phyloP scores from a whole-genome alignment of 2,329 filamentous ascomycete genomes.

The Colletotrichum chrysophilum region DNA sequence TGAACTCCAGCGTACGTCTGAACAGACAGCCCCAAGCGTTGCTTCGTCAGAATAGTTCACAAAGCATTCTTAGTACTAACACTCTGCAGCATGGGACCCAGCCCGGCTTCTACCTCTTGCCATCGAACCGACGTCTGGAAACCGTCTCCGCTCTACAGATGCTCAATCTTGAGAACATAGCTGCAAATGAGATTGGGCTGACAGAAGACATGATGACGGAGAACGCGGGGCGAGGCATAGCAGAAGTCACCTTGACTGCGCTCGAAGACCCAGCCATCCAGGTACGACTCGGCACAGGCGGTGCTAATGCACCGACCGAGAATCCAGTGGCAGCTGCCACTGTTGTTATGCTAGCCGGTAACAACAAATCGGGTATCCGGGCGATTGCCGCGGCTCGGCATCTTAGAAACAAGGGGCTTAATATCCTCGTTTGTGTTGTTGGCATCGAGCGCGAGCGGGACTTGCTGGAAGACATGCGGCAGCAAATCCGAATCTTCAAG shows the following conservation, averaged over 20 bases:
- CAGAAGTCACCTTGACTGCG: slow-evolving; percentile 78
- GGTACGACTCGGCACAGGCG: slow-evolving; percentile 52
- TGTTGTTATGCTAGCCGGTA: slow-evolving; percentile 87
- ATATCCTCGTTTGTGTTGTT: slow-evolving; percentile 83
- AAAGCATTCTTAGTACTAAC: slow-evolving; percentile 30
- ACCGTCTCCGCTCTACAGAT: slow-evolving; percentile 80
- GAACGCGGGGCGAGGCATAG: slow-evolving; percentile 87
- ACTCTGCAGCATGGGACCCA: slow-evolving; percentile 29
- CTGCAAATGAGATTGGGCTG: slow-evolving; percentile 84
- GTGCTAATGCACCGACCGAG: slow-evolving; percentile 30
- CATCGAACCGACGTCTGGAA: slow-evolving; percentile 63
- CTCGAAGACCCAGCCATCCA: slow-evolving; percentile 67
- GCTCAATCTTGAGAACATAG: slow-evolving; percentile 90
- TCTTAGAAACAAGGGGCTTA: slow-evolving; percentile 80
- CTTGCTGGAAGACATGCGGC: slow-evolving; percentile 78
- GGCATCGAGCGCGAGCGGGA: slow-evolving; percentile 84
- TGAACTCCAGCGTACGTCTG: slow-evolving; percentile 51
- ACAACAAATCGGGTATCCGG: slow-evolving; percentile 86
- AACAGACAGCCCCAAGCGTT: slow-evolving; percentile 14
- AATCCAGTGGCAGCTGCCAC: slow-evolving; percentile 35
- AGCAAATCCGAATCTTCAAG: slow-evolving; percentile 83
- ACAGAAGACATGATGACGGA: slow-evolving; percentile 91
- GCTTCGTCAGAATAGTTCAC: slow-evolving; percentile 15
- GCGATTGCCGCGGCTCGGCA: slow-evolving; percentile 87
- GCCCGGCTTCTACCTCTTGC: slow-evolving; percentile 58